These are phyloP conservation scores for Cladochytrium replicatum DNA, from an alignment of 192 early-diverging fungal species.

Conservation along the genomic window DNA sequence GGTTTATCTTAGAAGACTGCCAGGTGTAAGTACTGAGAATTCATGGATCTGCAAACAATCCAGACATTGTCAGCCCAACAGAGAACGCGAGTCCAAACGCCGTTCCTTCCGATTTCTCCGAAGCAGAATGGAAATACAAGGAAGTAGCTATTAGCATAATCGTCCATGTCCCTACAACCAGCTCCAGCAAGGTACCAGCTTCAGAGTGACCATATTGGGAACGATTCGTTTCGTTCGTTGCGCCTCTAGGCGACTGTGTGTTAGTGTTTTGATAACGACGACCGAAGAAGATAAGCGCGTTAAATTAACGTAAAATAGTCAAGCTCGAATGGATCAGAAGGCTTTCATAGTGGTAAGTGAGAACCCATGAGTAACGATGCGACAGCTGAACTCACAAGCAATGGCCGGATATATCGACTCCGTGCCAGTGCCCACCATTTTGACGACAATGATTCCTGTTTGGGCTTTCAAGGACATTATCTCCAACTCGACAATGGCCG, in stretches of 20 bases:
- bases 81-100: conserved; percentile 62
- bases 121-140: conserved; percentile 64
- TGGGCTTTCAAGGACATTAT: conserved; percentile 7
- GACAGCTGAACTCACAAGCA: conserved; percentile 58
- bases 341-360: conserved; percentile 12
- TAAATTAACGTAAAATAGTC: conserved; percentile 18
- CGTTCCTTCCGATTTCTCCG: conserved; percentile 60
- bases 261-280: conserved; percentile 7
- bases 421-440: conserved; percentile 63
- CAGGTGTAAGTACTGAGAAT: too few relatives aligned
- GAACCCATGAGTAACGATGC: neutral
- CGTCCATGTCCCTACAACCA: conserved; percentile 40
- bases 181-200: neutral
- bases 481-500: conserved; percentile 42
- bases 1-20: too few relatives aligned
- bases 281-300: conserved; percentile 20
- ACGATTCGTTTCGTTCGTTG: conserved; percentile 11
- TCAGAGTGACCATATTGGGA: neutral
- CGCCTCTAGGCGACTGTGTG: conserved; percentile 1
- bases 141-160: conserved; percentile 68
- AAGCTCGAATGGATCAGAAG: conserved; percentile 21
- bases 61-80: too few relatives aligned
- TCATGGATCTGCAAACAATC: too few relatives aligned
- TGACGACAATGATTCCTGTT: conserved; percentile 20
- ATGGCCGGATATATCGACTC: conserved; percentile 83